These are phyloP conservation scores for Leptoxyphium fumago DNA, from an alignment of 2,329 filamentous ascomycete species.

Conservation along the genomic window DNA sequence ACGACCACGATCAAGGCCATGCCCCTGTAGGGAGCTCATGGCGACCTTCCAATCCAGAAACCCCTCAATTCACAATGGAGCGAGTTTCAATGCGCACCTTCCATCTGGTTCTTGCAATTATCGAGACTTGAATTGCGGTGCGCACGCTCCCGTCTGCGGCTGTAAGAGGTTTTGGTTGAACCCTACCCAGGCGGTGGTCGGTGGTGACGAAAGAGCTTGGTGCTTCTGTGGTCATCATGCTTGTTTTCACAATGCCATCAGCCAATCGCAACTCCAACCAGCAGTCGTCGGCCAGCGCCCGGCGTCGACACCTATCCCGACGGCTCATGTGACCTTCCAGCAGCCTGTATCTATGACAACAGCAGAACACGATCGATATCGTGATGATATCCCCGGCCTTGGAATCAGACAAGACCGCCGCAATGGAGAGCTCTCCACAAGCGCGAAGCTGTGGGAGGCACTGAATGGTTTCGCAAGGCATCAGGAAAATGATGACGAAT, in stretches of 20 bases:
- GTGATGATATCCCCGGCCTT: slow-evolving; percentile 9
- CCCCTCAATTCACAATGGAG: background rate
- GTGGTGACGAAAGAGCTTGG: slow-evolving; percentile 20
- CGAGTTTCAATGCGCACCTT: slow-evolving; percentile 13
- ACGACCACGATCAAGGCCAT: background rate
- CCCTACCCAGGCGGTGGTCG: slow-evolving; percentile 2
- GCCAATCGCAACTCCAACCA: background rate
- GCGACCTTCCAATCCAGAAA: background rate
- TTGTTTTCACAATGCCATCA: slow-evolving; percentile 33
- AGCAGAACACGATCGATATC: slow-evolving; percentile 1
- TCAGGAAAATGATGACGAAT: slow-evolving; percentile 15
- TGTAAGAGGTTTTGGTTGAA: slow-evolving; percentile 38
- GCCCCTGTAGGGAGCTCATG: background rate
- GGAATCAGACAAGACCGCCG: slow-evolving; percentile 12
- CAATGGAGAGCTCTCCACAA: slow-evolving; percentile 13
- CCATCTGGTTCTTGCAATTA: slow-evolving; percentile 40
- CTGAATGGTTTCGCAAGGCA: slow-evolving; percentile 21
- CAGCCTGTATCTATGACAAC: background rate
- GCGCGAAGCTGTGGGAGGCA: slow-evolving; percentile 19
- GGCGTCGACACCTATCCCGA: background rate
- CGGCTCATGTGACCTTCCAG: background rate
- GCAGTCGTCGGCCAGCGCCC: background rate
- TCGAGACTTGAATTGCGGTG: slow-evolving; percentile 30
- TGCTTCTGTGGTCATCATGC: slow-evolving; percentile 44
- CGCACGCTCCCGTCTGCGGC: slow-evolving; percentile 32